These are phyloP conservation scores for Hibiscus tridactylites DNA, from an alignment of 345 rosid species.

Conservation along the genomic window DNA sequence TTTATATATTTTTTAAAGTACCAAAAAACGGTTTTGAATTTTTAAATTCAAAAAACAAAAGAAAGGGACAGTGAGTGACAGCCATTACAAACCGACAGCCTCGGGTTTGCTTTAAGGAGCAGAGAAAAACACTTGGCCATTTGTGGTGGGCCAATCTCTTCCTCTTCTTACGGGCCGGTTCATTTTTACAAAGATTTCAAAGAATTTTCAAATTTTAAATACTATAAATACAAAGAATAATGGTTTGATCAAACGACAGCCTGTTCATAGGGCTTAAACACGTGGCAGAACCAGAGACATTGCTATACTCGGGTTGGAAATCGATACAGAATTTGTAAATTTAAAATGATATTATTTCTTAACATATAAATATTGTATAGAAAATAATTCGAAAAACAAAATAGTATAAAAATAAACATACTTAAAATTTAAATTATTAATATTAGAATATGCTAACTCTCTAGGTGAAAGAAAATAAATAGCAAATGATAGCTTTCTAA, in stretches of 20 bases:
- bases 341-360: not conserved
- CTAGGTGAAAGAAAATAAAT: too few relatives aligned
- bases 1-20: not conserved
- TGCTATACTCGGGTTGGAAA: not conserved
- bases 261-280: constrained; percentile 1
- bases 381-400: not conserved
- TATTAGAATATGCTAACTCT: too few relatives aligned
- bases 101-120: constrained; percentile 13
- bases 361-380: not conserved
- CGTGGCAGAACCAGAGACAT: constrained; percentile 1
- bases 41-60: not conserved
- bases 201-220: not conserved
- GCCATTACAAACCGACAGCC: constrained; percentile 14
- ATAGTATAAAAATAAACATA: too few relatives aligned
- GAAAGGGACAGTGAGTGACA: constrained; percentile 18
- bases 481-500: too few relatives aligned
- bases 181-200: not conserved
- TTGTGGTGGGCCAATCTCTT: not conserved
- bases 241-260: constrained; percentile 13
- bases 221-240: not conserved
- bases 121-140: not conserved
- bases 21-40: not conserved
- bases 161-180: not conserved
- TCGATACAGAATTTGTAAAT: not conserved
- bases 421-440: too few relatives aligned